phyloP scores from a whole-genome alignment of 768 basidiomycete genomes.

The Lactifluus pinguis region DNA sequence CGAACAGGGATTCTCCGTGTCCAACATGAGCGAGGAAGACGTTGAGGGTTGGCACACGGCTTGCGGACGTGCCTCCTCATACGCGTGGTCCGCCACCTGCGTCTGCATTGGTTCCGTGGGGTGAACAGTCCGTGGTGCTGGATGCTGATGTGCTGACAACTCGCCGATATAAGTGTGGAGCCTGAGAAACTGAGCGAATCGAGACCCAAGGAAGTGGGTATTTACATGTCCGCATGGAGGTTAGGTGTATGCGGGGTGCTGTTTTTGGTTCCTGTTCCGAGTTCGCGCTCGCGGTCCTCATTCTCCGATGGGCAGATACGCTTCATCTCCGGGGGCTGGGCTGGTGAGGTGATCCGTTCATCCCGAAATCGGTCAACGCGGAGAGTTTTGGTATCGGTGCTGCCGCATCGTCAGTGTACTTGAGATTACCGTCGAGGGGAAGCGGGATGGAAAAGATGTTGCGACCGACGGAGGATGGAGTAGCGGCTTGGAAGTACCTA shows the following conservation, averaged over 20 bases:
- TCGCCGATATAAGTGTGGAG: conserved; percentile 30
- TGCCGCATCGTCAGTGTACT: conserved; percentile 10
- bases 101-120: conserved; percentile 4
- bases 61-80: neutral
- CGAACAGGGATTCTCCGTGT: conserved; percentile 40
- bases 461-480: conserved; percentile 71
- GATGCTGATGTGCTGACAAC: neutral
- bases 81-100: neutral
- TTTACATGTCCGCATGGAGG: conserved; percentile 33
- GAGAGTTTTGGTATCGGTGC: conserved; percentile 31
- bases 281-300: conserved; percentile 18
- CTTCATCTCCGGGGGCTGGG: conserved; percentile 65
- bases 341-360: no score
- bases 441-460: conserved; percentile 76
- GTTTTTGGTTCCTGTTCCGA: conserved; percentile 27
- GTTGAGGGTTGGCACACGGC: conserved; percentile 24
- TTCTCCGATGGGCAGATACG: conserved; percentile 43
- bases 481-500: conserved; percentile 86
- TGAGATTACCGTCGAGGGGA: conserved; percentile 36
- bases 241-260: conserved; percentile 47
- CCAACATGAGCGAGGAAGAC: conserved; percentile 36
- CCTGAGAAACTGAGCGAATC: conserved; percentile 58
- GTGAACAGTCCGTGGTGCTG: neutral
- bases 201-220: conserved; percentile 28
- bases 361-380: conserved; percentile 51